These are phyloP conservation scores for Heliocybe sulcata DNA, from an alignment of 1,284 basidiomycete species.

Conservation along the genomic window DNA sequence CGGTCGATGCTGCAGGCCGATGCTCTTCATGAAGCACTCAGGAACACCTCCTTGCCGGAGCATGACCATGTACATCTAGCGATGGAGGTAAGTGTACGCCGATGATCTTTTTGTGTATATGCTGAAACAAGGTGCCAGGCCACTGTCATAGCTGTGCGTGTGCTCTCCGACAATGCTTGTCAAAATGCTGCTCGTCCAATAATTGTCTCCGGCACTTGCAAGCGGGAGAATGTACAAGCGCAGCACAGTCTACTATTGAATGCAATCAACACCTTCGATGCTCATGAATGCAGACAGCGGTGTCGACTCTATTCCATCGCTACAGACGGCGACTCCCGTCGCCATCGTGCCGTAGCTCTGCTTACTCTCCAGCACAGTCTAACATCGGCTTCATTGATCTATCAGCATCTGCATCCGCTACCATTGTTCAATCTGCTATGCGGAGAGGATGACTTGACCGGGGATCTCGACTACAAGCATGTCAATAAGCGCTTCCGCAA, in stretches of 20 bases:
- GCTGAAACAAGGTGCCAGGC: background rate
- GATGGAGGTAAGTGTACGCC: background rate
- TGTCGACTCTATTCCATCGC: background rate
- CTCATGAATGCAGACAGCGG: background rate
- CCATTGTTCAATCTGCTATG: background rate
- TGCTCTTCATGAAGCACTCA: background rate
- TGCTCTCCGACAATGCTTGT: background rate
- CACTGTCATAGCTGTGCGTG: background rate
- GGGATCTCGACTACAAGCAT: background rate
- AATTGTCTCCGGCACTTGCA: background rate
- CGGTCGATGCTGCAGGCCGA: conserved; percentile 8
- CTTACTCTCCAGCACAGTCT: background rate
- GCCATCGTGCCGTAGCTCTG: background rate
- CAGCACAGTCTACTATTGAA: background rate
- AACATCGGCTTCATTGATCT: background rate
- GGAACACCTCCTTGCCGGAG: background rate
- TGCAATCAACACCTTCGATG: background rate
- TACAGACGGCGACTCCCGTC: background rate
- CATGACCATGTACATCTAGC: background rate
- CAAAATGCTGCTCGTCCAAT: background rate
- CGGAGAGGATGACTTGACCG: background rate
- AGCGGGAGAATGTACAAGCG: background rate
- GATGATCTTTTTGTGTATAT: background rate
- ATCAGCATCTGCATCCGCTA: background rate
- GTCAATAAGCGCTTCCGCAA: background rate